Evolutionary conservation across 2,329 filamentous ascomycete genomes (phyloP).

Genomic region (Daldinia eschscholtzii): DNA sequence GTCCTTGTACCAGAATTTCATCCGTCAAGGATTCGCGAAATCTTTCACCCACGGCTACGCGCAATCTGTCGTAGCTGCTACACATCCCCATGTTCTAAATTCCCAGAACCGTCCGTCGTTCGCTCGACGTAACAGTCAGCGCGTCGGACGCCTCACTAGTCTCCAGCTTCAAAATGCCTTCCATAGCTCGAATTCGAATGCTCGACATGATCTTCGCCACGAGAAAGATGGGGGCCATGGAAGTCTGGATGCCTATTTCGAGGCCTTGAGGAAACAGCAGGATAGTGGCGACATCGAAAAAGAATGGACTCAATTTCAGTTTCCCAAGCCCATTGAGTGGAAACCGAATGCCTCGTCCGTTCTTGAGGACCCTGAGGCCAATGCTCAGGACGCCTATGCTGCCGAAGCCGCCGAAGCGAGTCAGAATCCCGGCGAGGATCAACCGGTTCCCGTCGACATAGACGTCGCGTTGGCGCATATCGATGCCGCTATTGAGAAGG

Average conservation of each 20-base stretch:
- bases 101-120: conserved; percentile 76
- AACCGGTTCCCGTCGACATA: conserved; percentile 60
- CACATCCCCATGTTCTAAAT: conserved; percentile 82
- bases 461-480: conserved; percentile 80
- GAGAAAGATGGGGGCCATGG: conserved; percentile 66
- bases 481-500: conserved; percentile 84
- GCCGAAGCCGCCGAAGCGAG: conserved; percentile 49
- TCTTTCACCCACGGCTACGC: conserved; percentile 98
- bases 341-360: conserved; percentile 72
- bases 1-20: conserved; percentile 81
- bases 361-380: conserved; percentile 70
- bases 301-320: conserved; percentile 93
- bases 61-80: conserved; percentile 95
- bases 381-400: conserved; percentile 62
- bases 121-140: conserved; percentile 68
- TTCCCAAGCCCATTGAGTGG: conserved; percentile 90
- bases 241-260: conserved; percentile 90
- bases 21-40: conserved; percentile 97
- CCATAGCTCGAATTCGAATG: conserved; percentile 64
- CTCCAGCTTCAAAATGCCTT: conserved; percentile 84
- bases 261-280: conserved; percentile 80
- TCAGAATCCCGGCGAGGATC: conserved; percentile 51
- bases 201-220: conserved; percentile 69
- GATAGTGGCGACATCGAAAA: conserved; percentile 71
- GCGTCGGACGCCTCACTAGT: conserved; percentile 67